Evolutionary conservation across 139 green algal species (phyloP).

Genomic region (Edaphochlamys debaryana): DNA sequence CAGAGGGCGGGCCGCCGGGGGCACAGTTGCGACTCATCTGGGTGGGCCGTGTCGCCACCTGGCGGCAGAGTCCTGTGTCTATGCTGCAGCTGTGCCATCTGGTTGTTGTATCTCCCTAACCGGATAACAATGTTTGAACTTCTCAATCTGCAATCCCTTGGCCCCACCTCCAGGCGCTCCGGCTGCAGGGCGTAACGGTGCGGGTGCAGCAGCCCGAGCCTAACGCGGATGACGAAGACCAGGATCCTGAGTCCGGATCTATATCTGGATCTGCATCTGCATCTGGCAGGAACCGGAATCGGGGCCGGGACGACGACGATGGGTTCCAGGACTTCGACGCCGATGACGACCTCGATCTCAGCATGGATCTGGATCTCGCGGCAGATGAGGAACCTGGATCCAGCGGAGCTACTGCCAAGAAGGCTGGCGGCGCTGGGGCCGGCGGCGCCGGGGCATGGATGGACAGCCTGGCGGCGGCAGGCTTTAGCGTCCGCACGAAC

Average conservation of each 20-base stretch:
- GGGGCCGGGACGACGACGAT: background rate
- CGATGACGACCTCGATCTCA: background rate
- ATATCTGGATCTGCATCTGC: no score
- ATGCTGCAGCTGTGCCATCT: no score
- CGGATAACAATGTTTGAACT: no score
- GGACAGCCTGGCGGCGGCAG: slow-evolving; percentile 11
- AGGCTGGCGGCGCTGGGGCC: background rate
- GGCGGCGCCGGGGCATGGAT: background rate
- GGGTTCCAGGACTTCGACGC: background rate
- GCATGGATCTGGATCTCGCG: background rate
- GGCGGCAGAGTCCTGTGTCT: no score
- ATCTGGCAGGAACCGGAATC: no score
- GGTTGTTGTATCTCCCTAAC: no score
- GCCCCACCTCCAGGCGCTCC: background rate
- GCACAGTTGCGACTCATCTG: background rate
- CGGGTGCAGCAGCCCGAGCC: background rate
- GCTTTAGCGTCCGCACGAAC: slow-evolving; percentile 8
- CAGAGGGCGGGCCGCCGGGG: no score
- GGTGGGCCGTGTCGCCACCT: no score
- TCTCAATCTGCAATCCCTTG: no score
- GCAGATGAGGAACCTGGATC: background rate
- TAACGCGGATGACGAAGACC: background rate
- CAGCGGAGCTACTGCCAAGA: background rate
- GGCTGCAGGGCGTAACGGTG: background rate
- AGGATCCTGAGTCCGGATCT: no score